Evolutionary conservation across 441 rosid genomes (phyloP), one percentile per base, ranked within the genome.

Genomic region (Adansonia grandidieri): DNA sequence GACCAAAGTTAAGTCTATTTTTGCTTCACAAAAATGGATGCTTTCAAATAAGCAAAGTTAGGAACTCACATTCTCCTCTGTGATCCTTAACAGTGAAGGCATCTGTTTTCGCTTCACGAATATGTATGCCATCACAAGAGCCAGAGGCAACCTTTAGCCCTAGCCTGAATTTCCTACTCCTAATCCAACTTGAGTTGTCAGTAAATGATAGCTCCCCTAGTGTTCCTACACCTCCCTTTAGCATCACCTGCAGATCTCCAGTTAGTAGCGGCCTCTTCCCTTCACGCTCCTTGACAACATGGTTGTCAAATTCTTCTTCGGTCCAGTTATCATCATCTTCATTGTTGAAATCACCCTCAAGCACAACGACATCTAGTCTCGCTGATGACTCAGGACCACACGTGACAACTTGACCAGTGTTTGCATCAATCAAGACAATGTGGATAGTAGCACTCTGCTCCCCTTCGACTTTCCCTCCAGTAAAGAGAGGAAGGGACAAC

Each of bases 171-270:
- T 92, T 91, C 76, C 97, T 82, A 85, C 97, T 91, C 83, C 93
- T 85, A 73, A 91, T 92, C 97, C 97, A 92, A 77, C 95, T 92
- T n/a, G 95, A 92, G 84, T 92, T 92, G 79, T 92, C 97, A 0
- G 95, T 91, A 77, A 92, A 92, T 57, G 86, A 87, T 57, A 92
- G 88, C 10, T 91, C 97, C 51, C 97, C 97, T 1, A 92, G 81
- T 6, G 95, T 89, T 77, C 97, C 97, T 20, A 89, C 90, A 19
- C 97, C 95, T 61, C 89, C 92, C 80, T 91, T 91, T 47, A 92
- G 91, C 5, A 82, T 82, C 73, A 91, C 90, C 75, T 88, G 91
- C 87, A 92, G 74, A 8, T 92, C 97, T 48, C 95, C 97, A 24
- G 91, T 88, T 85, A 92, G 80, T 42, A 92, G 76, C 3, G 97